Base-by-base conservation (phyloP, 768 basidiomycete genomes). In the Suillus occidentalis region DNA sequence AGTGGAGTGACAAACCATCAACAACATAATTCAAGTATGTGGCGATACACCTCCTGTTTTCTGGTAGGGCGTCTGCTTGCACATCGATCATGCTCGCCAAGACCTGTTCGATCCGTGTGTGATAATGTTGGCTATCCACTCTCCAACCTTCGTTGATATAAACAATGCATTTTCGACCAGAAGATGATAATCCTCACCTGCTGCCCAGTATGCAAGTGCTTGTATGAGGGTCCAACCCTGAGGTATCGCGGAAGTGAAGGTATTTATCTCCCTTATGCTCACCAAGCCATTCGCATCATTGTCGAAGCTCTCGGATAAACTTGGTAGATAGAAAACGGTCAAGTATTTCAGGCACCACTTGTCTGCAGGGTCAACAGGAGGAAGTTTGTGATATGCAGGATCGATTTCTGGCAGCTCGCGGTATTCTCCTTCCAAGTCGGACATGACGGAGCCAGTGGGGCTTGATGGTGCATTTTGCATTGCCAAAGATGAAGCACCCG, bases 221-320 rank as follows among this genome's bases (percentile, higher is more conserved):
- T 72, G 69, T 1, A 63, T 71, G 5, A 79, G 64, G 57, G 72
- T 75, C 77, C 77, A 80, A 28, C 70, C 75, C 43, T 70, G 37
- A 1, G 78, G 79, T 9, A 73, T 68, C 28, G 68, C 60, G 7
- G 65, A 31, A 1, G 75, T 76, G 59, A 80, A 78, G 0, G 62
- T 57, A 57, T 80, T 80, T 1, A 74, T 76, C 40, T 78, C 78
- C 7, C 68, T 68, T 10, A 79, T 69, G 39, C 70, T 77, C 20
- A 80, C 70, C 45, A 78, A 81, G 0, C 80, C 79, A 6, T 78
- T 76, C 0, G 72, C 76, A 63, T 82, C 80, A 39, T 78, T 78
- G 56, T 82, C 82, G 55, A 81, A 77, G 0, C 80, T 80, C 62
- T 81, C 80, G n/a, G 73, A 68, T 42, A 82, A 69, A 0, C 75